Conservation (phyloP, 2,329 filamentous ascomycete species). For the Alternaria incomplexa region DNA sequence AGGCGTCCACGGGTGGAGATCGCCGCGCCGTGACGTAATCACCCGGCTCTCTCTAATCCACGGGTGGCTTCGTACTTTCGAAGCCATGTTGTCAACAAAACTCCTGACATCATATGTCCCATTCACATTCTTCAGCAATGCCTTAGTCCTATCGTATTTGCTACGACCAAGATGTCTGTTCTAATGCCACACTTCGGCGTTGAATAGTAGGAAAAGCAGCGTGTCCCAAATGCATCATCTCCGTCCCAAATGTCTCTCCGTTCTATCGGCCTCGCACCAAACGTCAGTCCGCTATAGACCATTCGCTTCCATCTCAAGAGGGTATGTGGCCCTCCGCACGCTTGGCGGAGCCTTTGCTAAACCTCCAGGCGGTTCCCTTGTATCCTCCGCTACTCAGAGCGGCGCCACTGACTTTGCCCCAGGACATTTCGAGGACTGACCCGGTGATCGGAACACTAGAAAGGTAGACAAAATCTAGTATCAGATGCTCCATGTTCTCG, state of each 20-base stretch:
- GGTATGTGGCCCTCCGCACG: neutral
- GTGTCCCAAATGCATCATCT: neutral
- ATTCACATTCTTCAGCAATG: neutral
- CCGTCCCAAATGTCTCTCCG: neutral
- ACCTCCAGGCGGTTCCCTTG: neutral
- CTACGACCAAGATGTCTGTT: neutral
- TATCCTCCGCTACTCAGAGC: too few species aligned
- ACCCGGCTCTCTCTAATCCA: neutral
- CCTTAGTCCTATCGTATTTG: neutral
- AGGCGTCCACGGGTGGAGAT: neutral
- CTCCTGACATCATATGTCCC: neutral
- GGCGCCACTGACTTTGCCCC: too few species aligned
- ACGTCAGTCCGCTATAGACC: too few species aligned
- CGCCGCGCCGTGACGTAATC: constrained; percentile 4
- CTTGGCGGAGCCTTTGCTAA: neutral
- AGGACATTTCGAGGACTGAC: too few species aligned
- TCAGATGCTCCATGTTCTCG: neutral
- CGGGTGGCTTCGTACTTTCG: neutral
- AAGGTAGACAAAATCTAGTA: neutral
- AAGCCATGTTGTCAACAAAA: neutral
- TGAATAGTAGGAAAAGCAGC: neutral
- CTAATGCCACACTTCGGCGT: neutral
- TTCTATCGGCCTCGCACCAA: too few species aligned
- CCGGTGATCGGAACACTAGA: too few species aligned
- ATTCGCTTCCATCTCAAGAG: too few species aligned